A percentile compares a stretch with the other conserved stretches of the same genome.
Conservation (phyloP, 805 yeast genomes). For the Yarrowia divulgata region DNA sequence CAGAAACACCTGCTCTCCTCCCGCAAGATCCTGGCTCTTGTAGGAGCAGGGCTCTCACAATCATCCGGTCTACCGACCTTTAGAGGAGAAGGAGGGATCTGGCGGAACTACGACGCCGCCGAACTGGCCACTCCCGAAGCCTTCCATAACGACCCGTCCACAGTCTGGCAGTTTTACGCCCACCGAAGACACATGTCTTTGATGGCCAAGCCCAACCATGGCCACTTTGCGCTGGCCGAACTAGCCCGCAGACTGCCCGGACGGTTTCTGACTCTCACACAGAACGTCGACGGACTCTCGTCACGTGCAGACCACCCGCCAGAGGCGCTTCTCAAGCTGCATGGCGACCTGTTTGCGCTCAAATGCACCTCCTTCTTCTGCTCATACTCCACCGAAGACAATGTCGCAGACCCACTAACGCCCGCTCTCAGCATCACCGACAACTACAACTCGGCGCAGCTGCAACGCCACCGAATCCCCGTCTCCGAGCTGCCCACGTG, state of each 20-base stretch:
- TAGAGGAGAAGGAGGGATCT: conserved; percentile 73
- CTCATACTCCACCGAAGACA: conserved; percentile 60
- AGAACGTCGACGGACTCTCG: conserved; percentile 81
- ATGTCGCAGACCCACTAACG: conserved; percentile 66
- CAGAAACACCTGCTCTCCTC: conserved; percentile 49
- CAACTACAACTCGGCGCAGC: conserved; percentile 30
- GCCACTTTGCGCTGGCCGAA: conserved; percentile 73
- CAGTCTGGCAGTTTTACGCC: conserved; percentile 90
- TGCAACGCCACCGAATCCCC: conserved; percentile 52
- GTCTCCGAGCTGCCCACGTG: conserved; percentile 71
- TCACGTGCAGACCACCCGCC: conserved; percentile 68
- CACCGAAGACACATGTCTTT: conserved; percentile 71
- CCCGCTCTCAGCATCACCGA: conserved; percentile 55
- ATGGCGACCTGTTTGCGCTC: conserved; percentile 77
- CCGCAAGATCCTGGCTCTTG: conserved; percentile 52
- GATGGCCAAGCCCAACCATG: conserved; percentile 72
- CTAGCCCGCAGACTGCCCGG: conserved; percentile 57
- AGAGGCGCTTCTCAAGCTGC: conserved; percentile 67
- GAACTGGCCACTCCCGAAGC: conserved; percentile 95
- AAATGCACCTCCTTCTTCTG: conserved; percentile 81
- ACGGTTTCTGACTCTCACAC: conserved; percentile 72
- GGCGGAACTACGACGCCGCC: conserved; percentile 78
- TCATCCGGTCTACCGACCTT: conserved; percentile 79
- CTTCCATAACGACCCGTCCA: conserved; percentile 78
- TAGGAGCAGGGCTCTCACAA: conserved; percentile 85